A percentile compares a stretch with the other conserved stretches of the same genome.
Evolutionary conservation across 2,329 filamentous ascomycete species (phyloP).

Genomic region (Xylaria sp.): DNA sequence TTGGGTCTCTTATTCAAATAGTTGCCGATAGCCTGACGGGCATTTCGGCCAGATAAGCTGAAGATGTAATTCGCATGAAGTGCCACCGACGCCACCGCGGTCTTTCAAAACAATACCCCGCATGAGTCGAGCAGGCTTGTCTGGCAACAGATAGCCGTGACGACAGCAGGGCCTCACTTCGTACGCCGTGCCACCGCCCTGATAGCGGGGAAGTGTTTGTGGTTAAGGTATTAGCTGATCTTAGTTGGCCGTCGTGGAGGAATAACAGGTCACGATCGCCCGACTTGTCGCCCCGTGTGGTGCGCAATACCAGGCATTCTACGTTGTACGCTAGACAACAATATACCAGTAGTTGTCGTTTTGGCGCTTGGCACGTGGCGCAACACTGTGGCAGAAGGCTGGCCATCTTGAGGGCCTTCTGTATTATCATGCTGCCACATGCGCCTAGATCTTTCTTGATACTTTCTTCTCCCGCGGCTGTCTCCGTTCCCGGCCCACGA

Average conservation of each 20-base stretch:
- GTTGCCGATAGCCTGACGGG: not conserved
- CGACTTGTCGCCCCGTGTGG: not conserved
- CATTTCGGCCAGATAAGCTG: not conserved
- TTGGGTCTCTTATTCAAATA: not conserved
- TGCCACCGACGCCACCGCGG: not conserved
- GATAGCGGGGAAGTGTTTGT: not conserved
- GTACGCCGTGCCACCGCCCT: not conserved
- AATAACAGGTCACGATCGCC: constrained; percentile 10
- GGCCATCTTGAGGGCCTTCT: not conserved
- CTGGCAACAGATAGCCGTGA: not conserved
- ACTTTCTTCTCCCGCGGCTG: not conserved
- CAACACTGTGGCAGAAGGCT: not conserved
- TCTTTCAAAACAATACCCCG: too few species aligned
- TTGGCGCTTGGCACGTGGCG: not conserved
- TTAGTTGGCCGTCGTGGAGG: constrained; percentile 24
- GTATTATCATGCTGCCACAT: constrained; percentile 3
- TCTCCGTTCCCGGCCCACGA: not conserved
- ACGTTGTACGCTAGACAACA: not conserved
- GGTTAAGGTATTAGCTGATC: constrained; percentile 17
- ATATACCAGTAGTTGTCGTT: not conserved
- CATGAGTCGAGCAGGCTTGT: not conserved
- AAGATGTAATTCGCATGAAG: not conserved
- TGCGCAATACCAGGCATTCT: not conserved
- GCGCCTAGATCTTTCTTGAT: not conserved
- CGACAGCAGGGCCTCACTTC: constrained; percentile 3